These are phyloP conservation scores for Entoloma clypeatum DNA, from an alignment of 1,284 basidiomycete species.

Conservation along the genomic window DNA sequence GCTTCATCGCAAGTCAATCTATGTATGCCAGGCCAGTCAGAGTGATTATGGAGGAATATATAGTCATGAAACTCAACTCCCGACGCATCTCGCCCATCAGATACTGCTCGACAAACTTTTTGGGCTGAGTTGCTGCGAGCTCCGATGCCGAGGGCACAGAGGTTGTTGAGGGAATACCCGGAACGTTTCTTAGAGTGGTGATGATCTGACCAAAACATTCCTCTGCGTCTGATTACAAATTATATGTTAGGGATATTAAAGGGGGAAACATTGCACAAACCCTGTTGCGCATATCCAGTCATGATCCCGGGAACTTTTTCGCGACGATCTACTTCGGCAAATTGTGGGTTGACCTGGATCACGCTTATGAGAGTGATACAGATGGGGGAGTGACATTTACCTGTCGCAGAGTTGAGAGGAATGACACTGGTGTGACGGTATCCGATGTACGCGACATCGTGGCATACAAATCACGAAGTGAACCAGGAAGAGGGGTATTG, in stretches of 20 bases:
- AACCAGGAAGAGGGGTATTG: slow-evolving; percentile 43
- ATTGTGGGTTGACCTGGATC: slow-evolving; percentile 78
- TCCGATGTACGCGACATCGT: slow-evolving; percentile 77
- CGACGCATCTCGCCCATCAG: slow-evolving; percentile 80
- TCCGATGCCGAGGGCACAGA: slow-evolving; percentile 20
- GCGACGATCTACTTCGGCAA: slow-evolving; percentile 70
- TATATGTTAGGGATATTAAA: neutral
- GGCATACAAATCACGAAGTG: slow-evolving; percentile 72
- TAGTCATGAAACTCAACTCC: slow-evolving; percentile 62
- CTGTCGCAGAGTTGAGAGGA: slow-evolving; percentile 71
- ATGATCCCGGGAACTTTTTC: slow-evolving; percentile 37
- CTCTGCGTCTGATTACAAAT: slow-evolving; percentile 77
- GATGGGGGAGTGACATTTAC: slow-evolving; percentile 27
- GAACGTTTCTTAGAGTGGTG: slow-evolving; percentile 72
- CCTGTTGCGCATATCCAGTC: slow-evolving; percentile 82
- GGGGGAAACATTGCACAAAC: slow-evolving; percentile 39
- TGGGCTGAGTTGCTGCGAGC: slow-evolving; percentile 23
- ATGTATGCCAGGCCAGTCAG: slow-evolving; percentile 5
- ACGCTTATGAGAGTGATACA: neutral
- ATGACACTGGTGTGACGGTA: slow-evolving; percentile 70
- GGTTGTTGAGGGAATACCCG: slow-evolving; percentile 30
- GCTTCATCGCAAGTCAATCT: slow-evolving; percentile 81
- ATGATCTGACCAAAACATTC: slow-evolving; percentile 90
- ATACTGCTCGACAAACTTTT: slow-evolving; percentile 80
- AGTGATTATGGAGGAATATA: slow-evolving; percentile 1